Evolutionary conservation across 352 stramenopile species (phyloP).

Genomic region (Globisporangium mamillatum): DNA sequence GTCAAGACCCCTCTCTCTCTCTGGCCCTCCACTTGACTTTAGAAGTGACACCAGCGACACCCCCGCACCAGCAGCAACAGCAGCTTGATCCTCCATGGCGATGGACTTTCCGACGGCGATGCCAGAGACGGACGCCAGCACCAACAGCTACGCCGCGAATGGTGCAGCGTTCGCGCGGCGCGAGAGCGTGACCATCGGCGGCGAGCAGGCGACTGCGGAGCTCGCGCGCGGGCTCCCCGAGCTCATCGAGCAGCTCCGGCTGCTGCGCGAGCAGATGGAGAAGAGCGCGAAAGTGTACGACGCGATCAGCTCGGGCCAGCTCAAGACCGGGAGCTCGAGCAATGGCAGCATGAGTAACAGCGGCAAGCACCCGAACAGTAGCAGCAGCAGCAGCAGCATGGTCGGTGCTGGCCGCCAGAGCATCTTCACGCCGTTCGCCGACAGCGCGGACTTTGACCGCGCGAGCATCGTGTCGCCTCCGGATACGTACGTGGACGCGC

Average conservation of each 20-base stretch:
- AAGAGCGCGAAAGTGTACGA: slow-evolving; percentile 75
- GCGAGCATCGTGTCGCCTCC: slow-evolving; percentile 9
- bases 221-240: slow-evolving; percentile 59
- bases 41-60: neutral
- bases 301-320: slow-evolving; percentile 32
- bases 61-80: no score
- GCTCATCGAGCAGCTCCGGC: slow-evolving; percentile 59
- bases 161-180: slow-evolving; percentile 6
- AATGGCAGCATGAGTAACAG: slow-evolving; percentile 13
- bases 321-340: slow-evolving; percentile 9
- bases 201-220: slow-evolving; percentile 28
- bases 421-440: slow-evolving; percentile 39
- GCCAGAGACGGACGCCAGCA: neutral
- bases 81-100: slow-evolving; percentile 2
- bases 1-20: neutral
- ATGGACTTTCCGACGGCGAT: slow-evolving; percentile 2
- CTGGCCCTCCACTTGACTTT: neutral
- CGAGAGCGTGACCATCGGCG: slow-evolving; percentile 30
- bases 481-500: slow-evolving; percentile 3
- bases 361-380: neutral
- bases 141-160: neutral
- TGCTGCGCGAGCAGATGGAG: slow-evolving; percentile 65
- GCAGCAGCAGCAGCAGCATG: neutral
- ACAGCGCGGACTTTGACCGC: slow-evolving; percentile 10
- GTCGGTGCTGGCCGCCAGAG: slow-evolving; percentile 16